Evolutionary conservation across 78 protist species (phyloP).

Genomic region (Planoprotostelium fungivorum): DNA sequence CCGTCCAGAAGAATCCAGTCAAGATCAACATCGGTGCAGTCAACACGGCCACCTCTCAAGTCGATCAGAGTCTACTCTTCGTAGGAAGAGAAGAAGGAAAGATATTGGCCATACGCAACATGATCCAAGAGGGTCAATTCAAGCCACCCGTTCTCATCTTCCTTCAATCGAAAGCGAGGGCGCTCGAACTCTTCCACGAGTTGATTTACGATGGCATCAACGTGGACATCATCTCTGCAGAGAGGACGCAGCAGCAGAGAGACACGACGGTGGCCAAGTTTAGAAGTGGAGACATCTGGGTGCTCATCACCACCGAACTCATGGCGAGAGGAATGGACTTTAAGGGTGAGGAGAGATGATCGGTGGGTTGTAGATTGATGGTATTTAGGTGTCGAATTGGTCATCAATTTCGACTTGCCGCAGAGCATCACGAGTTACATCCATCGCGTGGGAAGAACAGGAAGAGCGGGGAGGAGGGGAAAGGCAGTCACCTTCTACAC

Average conservation of each 20-base stretch:
- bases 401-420: slow-evolving; percentile 95
- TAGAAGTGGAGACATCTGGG: slow-evolving; percentile 84
- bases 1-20: slow-evolving; percentile 69
- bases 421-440: slow-evolving; percentile 48
- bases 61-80: slow-evolving; percentile 80
- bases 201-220: slow-evolving; percentile 61
- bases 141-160: slow-evolving; percentile 93
- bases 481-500: slow-evolving; percentile 88
- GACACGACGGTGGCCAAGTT: slow-evolving; percentile 68
- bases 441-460: slow-evolving; percentile 91
- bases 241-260: slow-evolving; percentile 69
- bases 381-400: slow-evolving; percentile 63
- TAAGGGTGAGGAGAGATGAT: slow-evolving; percentile 26
- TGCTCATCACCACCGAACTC: slow-evolving; percentile 92
- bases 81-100: slow-evolving; percentile 93
- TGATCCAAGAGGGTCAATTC: slow-evolving; percentile 74
- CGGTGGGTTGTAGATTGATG: too few species aligned
- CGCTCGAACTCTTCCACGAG: slow-evolving; percentile 80
- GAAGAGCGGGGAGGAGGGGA: slow-evolving; percentile 89
- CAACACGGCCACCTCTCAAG: slow-evolving; percentile 69
- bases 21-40: slow-evolving; percentile 66
- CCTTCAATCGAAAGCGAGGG: slow-evolving; percentile 88
- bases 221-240: slow-evolving; percentile 86
- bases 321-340: slow-evolving; percentile 97
- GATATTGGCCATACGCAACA: slow-evolving; percentile 80